Conservation (phyloP, 495 filamentous ascomycete genomes). For the Hypoxylon intermedium region DNA sequence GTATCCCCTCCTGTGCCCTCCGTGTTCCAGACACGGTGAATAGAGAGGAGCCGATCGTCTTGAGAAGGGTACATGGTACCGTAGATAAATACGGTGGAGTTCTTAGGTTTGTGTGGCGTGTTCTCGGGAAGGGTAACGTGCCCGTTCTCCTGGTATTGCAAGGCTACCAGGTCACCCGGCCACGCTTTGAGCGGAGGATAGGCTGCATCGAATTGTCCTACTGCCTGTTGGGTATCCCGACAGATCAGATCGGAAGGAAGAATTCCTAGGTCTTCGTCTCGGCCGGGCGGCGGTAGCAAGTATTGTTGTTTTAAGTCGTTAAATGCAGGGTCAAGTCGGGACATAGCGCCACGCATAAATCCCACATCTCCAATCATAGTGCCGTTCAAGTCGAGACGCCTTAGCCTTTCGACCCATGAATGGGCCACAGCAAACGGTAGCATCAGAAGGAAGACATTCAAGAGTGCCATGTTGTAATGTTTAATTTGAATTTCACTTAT, state of each 20-base stretch:
- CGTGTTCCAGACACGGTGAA: constrained; percentile 72
- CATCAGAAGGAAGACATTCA: neutral
- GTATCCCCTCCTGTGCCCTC: constrained; percentile 75
- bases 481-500: neutral
- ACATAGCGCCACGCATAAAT: constrained; percentile 1
- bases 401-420: neutral
- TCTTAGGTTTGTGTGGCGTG: constrained; percentile 68
- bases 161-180: constrained; percentile 69
- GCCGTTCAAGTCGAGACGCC: neutral
- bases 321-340: neutral
- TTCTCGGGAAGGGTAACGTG: constrained; percentile 70
- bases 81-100: constrained; percentile 78
- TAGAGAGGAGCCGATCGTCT: constrained; percentile 64
- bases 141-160: constrained; percentile 69
- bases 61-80: constrained; percentile 64
- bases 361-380: neutral
- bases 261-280: neutral
- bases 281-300: neutral
- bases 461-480: neutral
- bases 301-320: neutral
- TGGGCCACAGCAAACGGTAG: neutral
- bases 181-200: constrained; percentile 68
- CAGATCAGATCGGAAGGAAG: neutral
- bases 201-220: constrained; percentile 46
- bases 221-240: neutral